phyloP scores from a whole-genome alignment of 371 early-diverging fungal species.

The Mucor saturninus region DNA sequence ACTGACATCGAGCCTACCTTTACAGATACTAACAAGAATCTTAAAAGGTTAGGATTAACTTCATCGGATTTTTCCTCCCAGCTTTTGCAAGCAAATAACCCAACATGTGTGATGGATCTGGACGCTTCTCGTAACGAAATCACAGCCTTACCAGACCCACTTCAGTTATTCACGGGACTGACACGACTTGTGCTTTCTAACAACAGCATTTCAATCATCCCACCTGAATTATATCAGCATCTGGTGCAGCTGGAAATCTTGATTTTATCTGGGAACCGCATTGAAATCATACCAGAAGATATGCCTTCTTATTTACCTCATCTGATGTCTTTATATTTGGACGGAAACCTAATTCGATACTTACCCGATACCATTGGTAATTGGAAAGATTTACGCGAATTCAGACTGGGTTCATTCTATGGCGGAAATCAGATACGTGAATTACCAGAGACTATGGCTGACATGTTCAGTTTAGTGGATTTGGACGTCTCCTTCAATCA shows the following conservation, averaged over 20 bases:
- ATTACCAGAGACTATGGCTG: slow-evolving; percentile 50
- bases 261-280: slow-evolving; percentile 56
- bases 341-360: slow-evolving; percentile 52
- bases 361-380: slow-evolving; percentile 50
- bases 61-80: slow-evolving; percentile 9
- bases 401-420: slow-evolving; percentile 61
- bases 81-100: background rate
- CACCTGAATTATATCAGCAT: slow-evolving; percentile 51
- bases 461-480: slow-evolving; percentile 49
- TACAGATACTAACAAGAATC: background rate
- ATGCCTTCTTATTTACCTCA: slow-evolving; percentile 45
- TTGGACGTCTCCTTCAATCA: slow-evolving; percentile 61
- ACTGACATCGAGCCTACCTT: background rate
- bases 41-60: slow-evolving; percentile 9
- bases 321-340: slow-evolving; percentile 46
- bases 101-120: background rate
- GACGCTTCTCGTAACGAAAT: slow-evolving; percentile 55
- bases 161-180: slow-evolving; percentile 27
- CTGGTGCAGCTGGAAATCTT: slow-evolving; percentile 54
- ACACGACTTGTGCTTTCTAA: slow-evolving; percentile 59
- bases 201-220: slow-evolving; percentile 54
- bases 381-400: slow-evolving; percentile 50
- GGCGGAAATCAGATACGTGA: slow-evolving; percentile 57
- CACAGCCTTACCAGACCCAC: slow-evolving; percentile 29
- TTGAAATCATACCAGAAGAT: slow-evolving; percentile 49